A percentile compares a stretch with the other conserved stretches of the same genome.
Conservation (phyloP, 73 alveolate species). For the Stentor roeselii region DNA sequence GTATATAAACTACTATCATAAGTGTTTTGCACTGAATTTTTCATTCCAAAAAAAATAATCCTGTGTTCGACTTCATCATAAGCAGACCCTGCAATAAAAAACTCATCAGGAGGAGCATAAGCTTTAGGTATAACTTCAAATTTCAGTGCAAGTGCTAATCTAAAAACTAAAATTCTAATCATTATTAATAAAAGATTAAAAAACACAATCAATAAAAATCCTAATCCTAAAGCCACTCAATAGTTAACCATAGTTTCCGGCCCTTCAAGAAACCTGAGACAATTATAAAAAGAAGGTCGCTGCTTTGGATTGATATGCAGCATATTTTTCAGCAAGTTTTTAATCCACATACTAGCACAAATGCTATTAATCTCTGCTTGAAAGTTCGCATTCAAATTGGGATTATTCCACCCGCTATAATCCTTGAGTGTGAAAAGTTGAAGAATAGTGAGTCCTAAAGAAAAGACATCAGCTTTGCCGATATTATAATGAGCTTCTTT, state of each 20-base stretch:
- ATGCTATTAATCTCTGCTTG: background rate
- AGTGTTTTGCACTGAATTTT: background rate
- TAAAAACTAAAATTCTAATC: too few species aligned
- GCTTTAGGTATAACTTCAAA: too few species aligned
- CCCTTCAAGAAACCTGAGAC: too few species aligned
- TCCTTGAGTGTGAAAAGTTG: background rate
- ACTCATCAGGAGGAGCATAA: too few species aligned
- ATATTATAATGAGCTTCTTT: background rate
- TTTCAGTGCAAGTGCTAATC: too few species aligned
- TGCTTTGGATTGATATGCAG: background rate
- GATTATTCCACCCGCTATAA: background rate
- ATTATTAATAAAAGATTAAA: too few species aligned
- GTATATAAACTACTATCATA: too few species aligned
- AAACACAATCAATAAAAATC: too few species aligned
- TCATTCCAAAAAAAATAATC: background rate
- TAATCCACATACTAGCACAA: background rate
- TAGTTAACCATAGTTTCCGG: too few species aligned
- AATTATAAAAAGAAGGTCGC: background rate
- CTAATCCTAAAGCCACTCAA: too few species aligned
- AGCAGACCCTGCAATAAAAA: too few species aligned
- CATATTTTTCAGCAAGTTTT: background rate
- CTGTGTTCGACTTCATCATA: background rate
- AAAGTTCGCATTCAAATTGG: too few species aligned
- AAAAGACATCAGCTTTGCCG: background rate
- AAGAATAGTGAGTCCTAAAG: background rate